These are phyloP conservation scores for Leccinum obscurum DNA, from an alignment of 768 basidiomycete species.

Conservation along the genomic window DNA sequence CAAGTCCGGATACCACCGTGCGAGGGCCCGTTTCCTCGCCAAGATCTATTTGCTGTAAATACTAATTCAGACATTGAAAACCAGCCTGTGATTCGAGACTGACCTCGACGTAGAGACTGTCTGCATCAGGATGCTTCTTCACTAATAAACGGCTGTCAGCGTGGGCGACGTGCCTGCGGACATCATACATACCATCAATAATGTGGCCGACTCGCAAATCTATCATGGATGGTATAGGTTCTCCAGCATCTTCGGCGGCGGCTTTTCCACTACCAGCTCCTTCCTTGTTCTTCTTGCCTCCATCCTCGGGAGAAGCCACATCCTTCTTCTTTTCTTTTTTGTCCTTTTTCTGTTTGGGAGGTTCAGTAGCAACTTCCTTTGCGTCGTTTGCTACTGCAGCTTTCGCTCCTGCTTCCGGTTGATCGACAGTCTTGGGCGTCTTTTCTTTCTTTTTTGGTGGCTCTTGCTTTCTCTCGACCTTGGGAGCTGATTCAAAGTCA, in stretches of 20 bases:
- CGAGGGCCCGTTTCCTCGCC: constrained; percentile 94
- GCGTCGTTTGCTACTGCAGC: constrained; percentile 30
- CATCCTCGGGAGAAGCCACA: constrained; percentile 39
- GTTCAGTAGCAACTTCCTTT: constrained; percentile 41
- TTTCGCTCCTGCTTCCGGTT: constrained; percentile 25
- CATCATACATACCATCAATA: constrained; percentile 77
- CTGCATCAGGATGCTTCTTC: constrained; percentile 95
- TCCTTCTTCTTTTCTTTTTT: constrained; percentile 59
- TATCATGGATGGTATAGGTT: constrained; percentile 94
- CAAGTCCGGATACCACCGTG: constrained; percentile 95
- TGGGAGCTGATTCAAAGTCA: constrained; percentile 76
- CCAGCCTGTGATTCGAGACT: constrained; percentile 11
- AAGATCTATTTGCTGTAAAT: constrained; percentile 83
- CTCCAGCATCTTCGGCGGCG: constrained; percentile 62
- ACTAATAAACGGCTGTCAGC: constrained; percentile 48
- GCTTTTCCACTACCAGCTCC: constrained; percentile 35
- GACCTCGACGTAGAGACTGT: constrained; percentile 95
- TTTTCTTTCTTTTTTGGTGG: constrained; percentile 80
- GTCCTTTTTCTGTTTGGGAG: constrained; percentile 32
- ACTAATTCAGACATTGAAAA: not conserved
- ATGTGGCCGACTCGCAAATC: constrained; percentile 94
- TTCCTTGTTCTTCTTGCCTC: constrained; percentile 43
- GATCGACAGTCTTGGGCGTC: constrained; percentile 36
- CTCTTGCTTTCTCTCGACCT: constrained; percentile 68
- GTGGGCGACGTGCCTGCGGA: not conserved